Conservation (phyloP, 768 basidiomycete genomes). For the Ramaria sp. region DNA sequence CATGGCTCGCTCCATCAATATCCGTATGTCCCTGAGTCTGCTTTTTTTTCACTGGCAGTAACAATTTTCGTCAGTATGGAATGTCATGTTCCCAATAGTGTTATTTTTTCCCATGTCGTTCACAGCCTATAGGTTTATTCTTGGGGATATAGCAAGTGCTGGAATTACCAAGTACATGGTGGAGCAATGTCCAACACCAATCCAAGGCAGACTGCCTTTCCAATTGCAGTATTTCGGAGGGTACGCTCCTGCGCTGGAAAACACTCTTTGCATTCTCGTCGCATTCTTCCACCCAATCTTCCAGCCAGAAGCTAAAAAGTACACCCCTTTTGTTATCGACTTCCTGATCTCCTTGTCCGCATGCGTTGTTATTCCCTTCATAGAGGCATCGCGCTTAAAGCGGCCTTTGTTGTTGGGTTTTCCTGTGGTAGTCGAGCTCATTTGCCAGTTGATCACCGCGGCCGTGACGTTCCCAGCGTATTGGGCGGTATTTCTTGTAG, state of each 20-base stretch:
- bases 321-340: neutral
- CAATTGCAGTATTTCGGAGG: constrained; percentile 1
- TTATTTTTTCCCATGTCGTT: neutral
- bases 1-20: neutral
- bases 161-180: neutral
- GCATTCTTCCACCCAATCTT: neutral
- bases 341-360: neutral
- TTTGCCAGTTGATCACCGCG: neutral
- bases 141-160: neutral
- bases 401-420: neutral
- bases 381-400: neutral
- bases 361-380: neutral
- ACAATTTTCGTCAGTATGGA: neutral
- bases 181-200: neutral
- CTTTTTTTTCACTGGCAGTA: neutral
- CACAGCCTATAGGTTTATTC: neutral
- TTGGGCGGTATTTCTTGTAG: constrained; percentile 2
- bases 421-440: neutral
- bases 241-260: neutral
- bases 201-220: neutral
- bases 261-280: neutral
- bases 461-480: constrained; percentile 3
- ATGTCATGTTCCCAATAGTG: neutral
- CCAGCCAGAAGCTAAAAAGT: neutral
- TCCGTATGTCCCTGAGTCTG: neutral